Percentiles rank a stretch among this genome's conserved stretches.
These are phyloP conservation scores for Globisporangium paddicum DNA, from an alignment of 352 stramenopile genomes.

Conservation along the genomic window DNA sequence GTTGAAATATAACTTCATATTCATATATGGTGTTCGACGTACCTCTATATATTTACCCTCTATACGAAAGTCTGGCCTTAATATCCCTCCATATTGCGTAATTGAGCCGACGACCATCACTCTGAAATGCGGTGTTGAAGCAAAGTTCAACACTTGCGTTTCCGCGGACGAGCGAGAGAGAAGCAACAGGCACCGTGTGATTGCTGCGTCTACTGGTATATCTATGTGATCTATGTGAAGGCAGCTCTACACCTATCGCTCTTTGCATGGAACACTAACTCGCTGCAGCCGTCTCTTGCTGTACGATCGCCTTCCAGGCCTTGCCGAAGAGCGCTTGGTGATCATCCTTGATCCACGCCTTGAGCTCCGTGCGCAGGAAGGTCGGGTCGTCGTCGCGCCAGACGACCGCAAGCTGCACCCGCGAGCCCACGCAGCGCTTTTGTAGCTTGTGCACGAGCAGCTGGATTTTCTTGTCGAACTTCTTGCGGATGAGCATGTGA, in stretches of 20 bases:
- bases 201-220: no score
- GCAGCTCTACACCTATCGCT: not conserved
- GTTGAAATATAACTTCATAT: no score
- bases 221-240: no score
- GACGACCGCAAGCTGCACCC: conserved; percentile 28
- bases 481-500: conserved; percentile 84
- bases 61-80: no score
- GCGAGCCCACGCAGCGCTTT: conserved; percentile 34
- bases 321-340: conserved; percentile 44
- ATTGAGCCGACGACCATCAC: no score
- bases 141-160: no score
- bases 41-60: no score
- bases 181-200: no score
- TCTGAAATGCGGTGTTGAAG: no score
- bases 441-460: conserved; percentile 66
- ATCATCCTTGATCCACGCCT: conserved; percentile 54
- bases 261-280: not conserved
- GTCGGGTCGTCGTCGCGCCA: conserved; percentile 35
- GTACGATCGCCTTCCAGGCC: conserved; percentile 33
- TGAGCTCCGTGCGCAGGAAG: conserved; percentile 51
- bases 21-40: no score
- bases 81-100: no score
- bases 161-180: no score
- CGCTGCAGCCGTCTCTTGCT: conserved; percentile 9
- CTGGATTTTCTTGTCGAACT: conserved; percentile 87